Conservation (phyloP, 306 rosid genomes). For the Citrullus amarus region DNA sequence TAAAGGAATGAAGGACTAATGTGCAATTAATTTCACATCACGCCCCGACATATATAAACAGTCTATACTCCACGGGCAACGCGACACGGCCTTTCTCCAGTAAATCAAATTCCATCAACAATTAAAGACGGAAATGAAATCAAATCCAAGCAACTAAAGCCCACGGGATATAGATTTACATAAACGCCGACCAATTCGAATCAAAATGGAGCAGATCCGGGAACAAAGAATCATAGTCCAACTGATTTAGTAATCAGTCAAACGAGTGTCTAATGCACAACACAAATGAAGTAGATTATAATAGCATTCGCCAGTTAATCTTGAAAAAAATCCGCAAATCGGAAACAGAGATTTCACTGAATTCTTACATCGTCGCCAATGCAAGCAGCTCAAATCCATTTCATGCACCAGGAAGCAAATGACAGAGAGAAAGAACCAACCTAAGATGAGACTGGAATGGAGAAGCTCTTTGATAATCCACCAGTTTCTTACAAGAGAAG, state of each 20-base stretch:
- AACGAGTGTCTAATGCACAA: slow-evolving; percentile 4
- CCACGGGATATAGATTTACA: slow-evolving; percentile 1
- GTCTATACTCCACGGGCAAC: not conserved
- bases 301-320: not conserved
- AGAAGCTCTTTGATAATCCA: slow-evolving; percentile 26
- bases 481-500: slow-evolving; percentile 43
- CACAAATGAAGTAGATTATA: not conserved
- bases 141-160: slow-evolving; percentile 11
- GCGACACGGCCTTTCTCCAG: not conserved
- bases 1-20: not conserved
- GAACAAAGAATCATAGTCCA: slow-evolving; percentile 12
- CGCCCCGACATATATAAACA: not conserved
- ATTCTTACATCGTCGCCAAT: slow-evolving; percentile 10
- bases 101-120: not conserved
- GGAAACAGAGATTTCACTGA: slow-evolving; percentile 11
- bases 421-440: slow-evolving; percentile 22
- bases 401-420: not conserved
- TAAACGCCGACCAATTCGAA: slow-evolving; percentile 9
- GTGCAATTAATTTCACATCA: not conserved
- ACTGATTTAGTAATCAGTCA: slow-evolving; percentile 23
- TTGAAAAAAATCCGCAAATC: not conserved
- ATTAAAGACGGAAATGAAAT: not conserved
- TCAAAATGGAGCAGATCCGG: slow-evolving; percentile 32
- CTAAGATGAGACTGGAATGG: slow-evolving; percentile 36
- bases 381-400: slow-evolving; percentile 8